These are phyloP conservation scores for Ophiosphaerella herpotricha DNA, from an alignment of 2,329 filamentous ascomycete genomes.

Conservation along the genomic window DNA sequence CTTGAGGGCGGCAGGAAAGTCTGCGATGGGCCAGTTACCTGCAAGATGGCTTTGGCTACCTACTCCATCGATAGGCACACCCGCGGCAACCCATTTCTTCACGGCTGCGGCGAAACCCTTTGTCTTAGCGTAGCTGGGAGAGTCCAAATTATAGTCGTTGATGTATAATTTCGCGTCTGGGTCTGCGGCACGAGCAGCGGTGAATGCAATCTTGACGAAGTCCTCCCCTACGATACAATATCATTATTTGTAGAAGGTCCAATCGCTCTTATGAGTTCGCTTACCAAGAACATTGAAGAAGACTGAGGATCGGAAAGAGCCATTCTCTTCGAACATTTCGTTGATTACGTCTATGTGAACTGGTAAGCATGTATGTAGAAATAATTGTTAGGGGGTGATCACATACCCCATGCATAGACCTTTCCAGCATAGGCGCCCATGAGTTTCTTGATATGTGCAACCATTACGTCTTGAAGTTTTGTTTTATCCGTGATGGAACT, in stretches of 20 bases:
- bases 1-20: slow-evolving; percentile 19
- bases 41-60: slow-evolving; percentile 63
- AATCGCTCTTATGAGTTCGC: no score
- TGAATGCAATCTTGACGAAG: slow-evolving; percentile 72
- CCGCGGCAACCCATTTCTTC: slow-evolving; percentile 65
- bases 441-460: slow-evolving; percentile 64
- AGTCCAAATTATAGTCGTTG: slow-evolving; percentile 71
- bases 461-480: slow-evolving; percentile 60
- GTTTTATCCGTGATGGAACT: slow-evolving; percentile 57
- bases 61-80: slow-evolving; percentile 69
- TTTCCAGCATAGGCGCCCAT: slow-evolving; percentile 66
- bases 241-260: neutral
- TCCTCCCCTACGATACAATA: slow-evolving; percentile 52
- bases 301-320: slow-evolving; percentile 62
- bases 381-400: neutral
- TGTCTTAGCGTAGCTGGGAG: slow-evolving; percentile 62
- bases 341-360: slow-evolving; percentile 19
- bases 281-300: slow-evolving; percentile 69
- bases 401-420: slow-evolving; percentile 58
- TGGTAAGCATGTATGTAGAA: slow-evolving; percentile 9
- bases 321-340: slow-evolving; percentile 63
- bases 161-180: slow-evolving; percentile 73
- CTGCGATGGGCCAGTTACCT: slow-evolving; percentile 36
- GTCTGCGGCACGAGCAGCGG: slow-evolving; percentile 68
- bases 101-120: slow-evolving; percentile 62